These are phyloP conservation scores for Tuber microsphaerosporum DNA, from an alignment of 495 filamentous ascomycete genomes.

Conservation along the genomic window DNA sequence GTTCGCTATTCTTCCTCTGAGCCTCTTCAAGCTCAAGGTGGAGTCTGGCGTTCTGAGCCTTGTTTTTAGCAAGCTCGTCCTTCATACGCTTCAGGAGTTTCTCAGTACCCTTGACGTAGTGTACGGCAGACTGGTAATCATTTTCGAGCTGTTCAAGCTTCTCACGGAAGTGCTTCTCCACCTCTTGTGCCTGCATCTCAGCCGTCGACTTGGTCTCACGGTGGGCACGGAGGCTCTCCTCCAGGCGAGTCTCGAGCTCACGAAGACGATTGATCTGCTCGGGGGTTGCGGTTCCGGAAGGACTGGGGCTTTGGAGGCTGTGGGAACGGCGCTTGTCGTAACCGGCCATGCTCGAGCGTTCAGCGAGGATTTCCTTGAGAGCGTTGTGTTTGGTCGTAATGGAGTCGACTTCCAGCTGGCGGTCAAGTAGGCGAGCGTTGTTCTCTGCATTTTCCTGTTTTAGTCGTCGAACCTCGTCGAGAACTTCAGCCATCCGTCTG, in stretches of 20 bases:
- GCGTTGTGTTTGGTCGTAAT: constrained; percentile 83
- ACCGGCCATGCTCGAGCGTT: constrained; percentile 59
- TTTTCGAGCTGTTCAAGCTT: constrained; percentile 88
- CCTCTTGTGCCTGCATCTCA: constrained; percentile 72
- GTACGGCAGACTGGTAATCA: constrained; percentile 98
- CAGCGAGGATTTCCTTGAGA: constrained; percentile 82
- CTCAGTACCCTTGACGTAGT: constrained; percentile 97
- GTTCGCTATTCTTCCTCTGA: constrained; percentile 47
- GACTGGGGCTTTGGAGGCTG: constrained; percentile 47
- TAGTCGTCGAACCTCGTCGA: constrained; percentile 69
- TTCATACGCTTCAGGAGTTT: constrained; percentile 99
- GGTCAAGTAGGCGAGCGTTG: constrained; percentile 67
- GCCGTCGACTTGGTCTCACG: constrained; percentile 71
- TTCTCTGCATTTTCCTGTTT: constrained; percentile 71
- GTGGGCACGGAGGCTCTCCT: constrained; percentile 66
- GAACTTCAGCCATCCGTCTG: constrained; percentile 73
- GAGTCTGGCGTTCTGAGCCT: constrained; percentile 71
- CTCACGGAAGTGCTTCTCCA: constrained; percentile 75
- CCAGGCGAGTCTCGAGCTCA: constrained; percentile 86
- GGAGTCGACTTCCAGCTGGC: constrained; percentile 83
- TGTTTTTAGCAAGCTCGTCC: constrained; percentile 83
- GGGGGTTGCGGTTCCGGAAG: constrained; percentile 67
- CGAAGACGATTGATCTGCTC: constrained; percentile 66
- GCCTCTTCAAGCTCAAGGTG: constrained; percentile 68
- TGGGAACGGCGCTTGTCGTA: constrained; percentile 45